Base-by-base conservation (phyloP, 129 eudicot genomes). In the Lactuca sativa region DNA sequence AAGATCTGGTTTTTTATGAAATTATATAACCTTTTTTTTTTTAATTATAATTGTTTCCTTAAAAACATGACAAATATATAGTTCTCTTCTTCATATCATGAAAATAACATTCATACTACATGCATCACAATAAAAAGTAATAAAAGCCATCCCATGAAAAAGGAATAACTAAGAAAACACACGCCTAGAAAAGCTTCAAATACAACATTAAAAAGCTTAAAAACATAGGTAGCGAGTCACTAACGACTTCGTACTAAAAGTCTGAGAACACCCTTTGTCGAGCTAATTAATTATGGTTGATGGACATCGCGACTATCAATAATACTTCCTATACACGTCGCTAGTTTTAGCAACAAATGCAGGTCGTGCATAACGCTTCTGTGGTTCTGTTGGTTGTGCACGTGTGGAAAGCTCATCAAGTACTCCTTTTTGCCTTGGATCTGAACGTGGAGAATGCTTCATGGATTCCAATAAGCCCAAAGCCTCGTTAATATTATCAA, bases 371-470 rank as follows among this genome's bases (percentile, higher is more conserved):
- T 76, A 76, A 40, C 80, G 80, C 25, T 48, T 60, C 2, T 68
- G 80, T 53, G 80, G 70, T 44, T 76, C 80, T 16, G 36, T 17
- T 12, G 80, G 80, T 60, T 69, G 75, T 38, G 80, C 75, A 38
- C 80, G 80, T 2, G 75, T 76, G 9, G 80, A 69, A 48, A 69
- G 44, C 15, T 69, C 70, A 52, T 76, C 70, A 15, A 76, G 80
- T 37, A 76, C 65, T 11, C 80, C 80, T 61, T 75, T 76, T 40
- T 64, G 69, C 69, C 80, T 61, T 3, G 80, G 75, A 65, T 76
- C 75, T 3, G 75, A 62, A 5, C 65, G 75, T 38, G 70, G 80
- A 33, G 80, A 53, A 52, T 69, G 55, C 9, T 76, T 52, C 31
- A 76, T 70, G 9, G 80, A 76, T 25, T 47, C 80, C 15, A 76